Base-by-base conservation (phyloP, 495 filamentous ascomycete species). In the Neurospora cerealis region DNA sequence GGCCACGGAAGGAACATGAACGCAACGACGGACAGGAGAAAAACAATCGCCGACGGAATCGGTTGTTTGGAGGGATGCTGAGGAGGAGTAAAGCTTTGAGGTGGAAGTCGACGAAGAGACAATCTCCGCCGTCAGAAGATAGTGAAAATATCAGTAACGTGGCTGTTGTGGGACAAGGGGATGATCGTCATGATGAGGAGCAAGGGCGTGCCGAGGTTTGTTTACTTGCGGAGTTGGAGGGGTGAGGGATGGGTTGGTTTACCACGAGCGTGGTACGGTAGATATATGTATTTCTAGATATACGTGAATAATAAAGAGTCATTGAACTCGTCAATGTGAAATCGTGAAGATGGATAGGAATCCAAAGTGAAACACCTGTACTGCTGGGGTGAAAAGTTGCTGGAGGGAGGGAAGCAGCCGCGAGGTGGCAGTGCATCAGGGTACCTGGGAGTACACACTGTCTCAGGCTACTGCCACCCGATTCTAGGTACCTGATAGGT, bases 101-200 rank as follows among this genome's bases (percentile, higher is more conserved):
- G 21, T 13, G 24, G 21, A 60, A 60, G 48, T 60, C 48, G 21
- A 60, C 21, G 2, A 60, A 60, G 48, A 60, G 10, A 60, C 48
- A 11, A 11, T 28, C 21, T 6, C 5, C 11, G 48, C 48, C 48
- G 48, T 62, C 54, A 11, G 54, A 62, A 32, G 54, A 62, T 34
- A 62, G 24, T 32, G 54, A 62, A 6, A 62, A 62, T 62, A 17
- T 62, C 54, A 39, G 44, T 74, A n/a, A 32, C 46, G 37, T 24
- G 40, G 39, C 15, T 40, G 39, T 70, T 9, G 5, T 62, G 13
- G 72, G 72, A 21, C 60, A 69, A 42, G 34, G 28, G 7, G 39
- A 77, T 9, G 85, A 88, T 69, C 86, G 83, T 73, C 74, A 62
- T 5, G 37, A 7, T 71, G 37, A 8, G 7, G 39, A 40, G 3